Conservation (phyloP, 352 stramenopile genomes). For the Lagenidium giganteum region DNA sequence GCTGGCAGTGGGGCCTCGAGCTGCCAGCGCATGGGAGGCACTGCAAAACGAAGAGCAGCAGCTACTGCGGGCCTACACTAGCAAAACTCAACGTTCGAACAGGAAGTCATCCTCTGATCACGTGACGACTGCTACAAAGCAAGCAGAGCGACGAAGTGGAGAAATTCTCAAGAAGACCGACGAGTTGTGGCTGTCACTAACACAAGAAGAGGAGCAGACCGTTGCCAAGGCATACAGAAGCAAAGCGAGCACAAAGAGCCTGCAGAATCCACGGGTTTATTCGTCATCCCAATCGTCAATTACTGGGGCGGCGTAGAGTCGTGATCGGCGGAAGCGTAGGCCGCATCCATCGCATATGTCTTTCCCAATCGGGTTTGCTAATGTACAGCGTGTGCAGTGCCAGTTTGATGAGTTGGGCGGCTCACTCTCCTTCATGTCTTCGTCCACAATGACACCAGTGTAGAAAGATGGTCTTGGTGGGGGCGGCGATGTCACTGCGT, state of each 20-base stretch:
- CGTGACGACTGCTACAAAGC: neutral
- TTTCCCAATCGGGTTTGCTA: constrained; percentile 56
- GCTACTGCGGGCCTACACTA: too few relatives aligned
- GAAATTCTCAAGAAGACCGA: constrained; percentile 6
- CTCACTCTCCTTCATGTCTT: constrained; percentile 46
- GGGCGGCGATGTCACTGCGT: neutral
- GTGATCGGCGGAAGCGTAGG: constrained; percentile 56
- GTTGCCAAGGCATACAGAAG: constrained; percentile 10
- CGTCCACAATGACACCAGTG: constrained; percentile 19
- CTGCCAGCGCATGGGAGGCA: constrained; percentile 21
- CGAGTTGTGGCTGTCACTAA: constrained; percentile 12
- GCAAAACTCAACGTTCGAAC: constrained; percentile 2
- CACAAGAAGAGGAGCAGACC: constrained; percentile 15
- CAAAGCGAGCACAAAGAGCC: too few relatives aligned
- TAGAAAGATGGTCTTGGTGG: constrained; percentile 1
- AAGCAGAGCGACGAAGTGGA: neutral
- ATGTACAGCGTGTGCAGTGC: constrained; percentile 75
- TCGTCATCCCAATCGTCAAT: constrained; percentile 52
- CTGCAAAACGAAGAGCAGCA: constrained; percentile 36
- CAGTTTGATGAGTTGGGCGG: constrained; percentile 25
- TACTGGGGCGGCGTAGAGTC: constrained; percentile 27
- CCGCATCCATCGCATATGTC: constrained; percentile 65
- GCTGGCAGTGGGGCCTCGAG: constrained; percentile 1
- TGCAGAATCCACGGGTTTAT: too few relatives aligned
- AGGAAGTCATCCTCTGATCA: constrained; percentile 8